A percentile compares a stretch with the other conserved stretches of the same genome.
Conservation (phyloP, 2,329 filamentous ascomycete genomes). For the Trichoderma arundinaceum region DNA sequence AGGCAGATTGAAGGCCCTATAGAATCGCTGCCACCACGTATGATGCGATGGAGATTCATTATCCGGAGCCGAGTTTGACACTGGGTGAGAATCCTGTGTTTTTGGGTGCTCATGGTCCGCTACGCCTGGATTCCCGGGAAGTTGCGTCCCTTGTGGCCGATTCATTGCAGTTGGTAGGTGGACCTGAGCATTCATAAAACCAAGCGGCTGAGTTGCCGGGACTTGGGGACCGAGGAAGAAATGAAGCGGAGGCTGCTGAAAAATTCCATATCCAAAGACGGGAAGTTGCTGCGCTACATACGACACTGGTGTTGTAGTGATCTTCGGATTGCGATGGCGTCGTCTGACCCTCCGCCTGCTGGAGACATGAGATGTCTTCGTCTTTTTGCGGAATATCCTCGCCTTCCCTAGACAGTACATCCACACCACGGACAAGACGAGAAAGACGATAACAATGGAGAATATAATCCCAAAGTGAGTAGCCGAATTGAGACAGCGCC, state of each 20-base stretch:
- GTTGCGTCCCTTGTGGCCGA: conserved; percentile 7
- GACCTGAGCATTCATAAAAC: neutral
- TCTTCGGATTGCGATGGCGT: neutral
- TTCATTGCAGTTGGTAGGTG: neutral
- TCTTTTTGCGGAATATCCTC: conserved; percentile 13
- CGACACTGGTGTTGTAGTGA: neutral
- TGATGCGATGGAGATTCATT: conserved; percentile 32
- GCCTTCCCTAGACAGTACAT: conserved; percentile 46
- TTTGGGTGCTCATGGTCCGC: neutral
- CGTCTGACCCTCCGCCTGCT: conserved; percentile 31
- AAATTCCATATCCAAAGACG: neutral
- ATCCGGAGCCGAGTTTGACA: neutral
- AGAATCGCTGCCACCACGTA: conserved; percentile 41
- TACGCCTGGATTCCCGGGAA: neutral
- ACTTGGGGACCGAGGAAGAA: neutral
- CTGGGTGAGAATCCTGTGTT: neutral
- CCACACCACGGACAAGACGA: conserved; percentile 41
- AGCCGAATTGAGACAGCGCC: conserved; percentile 47
- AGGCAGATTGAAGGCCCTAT: conserved; percentile 40
- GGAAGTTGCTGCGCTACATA: neutral
- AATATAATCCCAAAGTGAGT: conserved; percentile 50
- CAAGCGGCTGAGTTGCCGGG: conserved; percentile 11
- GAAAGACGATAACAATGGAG: conserved; percentile 41
- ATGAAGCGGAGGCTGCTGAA: conserved; percentile 6
- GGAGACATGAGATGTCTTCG: conserved; percentile 16